Percentiles rank a stretch among this genome's conserved stretches.
Conservation (phyloP, 176 grass and related monocot genomes). For the Areca catechu region DNA sequence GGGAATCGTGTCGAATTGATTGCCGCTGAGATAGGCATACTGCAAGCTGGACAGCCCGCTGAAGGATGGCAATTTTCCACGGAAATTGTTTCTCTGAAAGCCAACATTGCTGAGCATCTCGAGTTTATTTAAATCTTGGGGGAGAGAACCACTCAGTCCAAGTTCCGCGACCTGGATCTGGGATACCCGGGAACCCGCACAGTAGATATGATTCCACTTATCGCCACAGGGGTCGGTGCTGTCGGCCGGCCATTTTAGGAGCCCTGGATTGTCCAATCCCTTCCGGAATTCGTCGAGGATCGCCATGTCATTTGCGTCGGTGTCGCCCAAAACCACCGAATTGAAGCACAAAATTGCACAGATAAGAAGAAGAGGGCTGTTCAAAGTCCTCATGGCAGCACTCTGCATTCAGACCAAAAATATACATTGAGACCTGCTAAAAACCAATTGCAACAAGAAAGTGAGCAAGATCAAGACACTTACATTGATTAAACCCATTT, state of each 20-base stretch:
- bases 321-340: neutral
- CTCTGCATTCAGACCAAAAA: no score
- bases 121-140: constrained; percentile 25
- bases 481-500: no score
- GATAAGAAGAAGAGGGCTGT: neutral
- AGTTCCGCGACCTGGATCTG: constrained; percentile 67
- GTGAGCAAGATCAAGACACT: no score
- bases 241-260: constrained; percentile 40
- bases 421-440: no score
- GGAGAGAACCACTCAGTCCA: constrained; percentile 29
- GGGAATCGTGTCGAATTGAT: constrained; percentile 61
- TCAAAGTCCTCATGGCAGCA: neutral
- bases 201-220: neutral
- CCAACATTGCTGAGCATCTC: constrained; percentile 42
- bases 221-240: constrained; percentile 36
- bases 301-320: constrained; percentile 41
- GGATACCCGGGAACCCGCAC: constrained; percentile 35
- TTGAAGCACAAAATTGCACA: neutral
- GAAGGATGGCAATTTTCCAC: constrained; percentile 57
- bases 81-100: constrained; percentile 56
- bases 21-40: constrained; percentile 51
- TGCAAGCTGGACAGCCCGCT: constrained; percentile 34
- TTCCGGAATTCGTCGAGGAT: constrained; percentile 40
- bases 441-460: no score
- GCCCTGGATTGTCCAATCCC: constrained; percentile 36